A percentile compares a stretch with the other conserved stretches of the same genome.
Conservation (phyloP, 2,329 filamentous ascomycete species). For the Pseudogymnoascus sp. region DNA sequence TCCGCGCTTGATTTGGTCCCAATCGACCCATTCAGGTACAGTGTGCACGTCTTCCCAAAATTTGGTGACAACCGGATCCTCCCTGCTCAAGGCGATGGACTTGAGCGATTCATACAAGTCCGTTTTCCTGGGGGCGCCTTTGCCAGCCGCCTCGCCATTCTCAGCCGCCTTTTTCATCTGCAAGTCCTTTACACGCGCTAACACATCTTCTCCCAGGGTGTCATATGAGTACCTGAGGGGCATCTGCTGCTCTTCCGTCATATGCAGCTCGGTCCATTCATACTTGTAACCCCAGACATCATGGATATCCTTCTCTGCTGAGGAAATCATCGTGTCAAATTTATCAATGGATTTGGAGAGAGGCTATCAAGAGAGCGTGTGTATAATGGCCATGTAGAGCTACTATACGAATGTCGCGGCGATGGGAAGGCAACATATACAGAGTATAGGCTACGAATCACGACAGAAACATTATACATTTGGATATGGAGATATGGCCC, state of each 20-base stretch:
- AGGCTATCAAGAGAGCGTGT: neutral
- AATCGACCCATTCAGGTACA: constrained; percentile 58
- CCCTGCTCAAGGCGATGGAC: neutral
- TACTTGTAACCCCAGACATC: constrained; percentile 53
- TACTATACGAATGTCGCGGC: neutral
- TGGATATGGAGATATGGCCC: neutral
- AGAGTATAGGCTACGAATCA: neutral
- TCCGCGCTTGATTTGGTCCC: constrained; percentile 54
- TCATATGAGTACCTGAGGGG: constrained; percentile 58
- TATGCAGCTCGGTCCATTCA: constrained; percentile 55
- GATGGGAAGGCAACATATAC: neutral
- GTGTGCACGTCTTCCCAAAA: constrained; percentile 52
- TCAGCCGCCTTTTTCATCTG: constrained; percentile 1
- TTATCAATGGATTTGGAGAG: neutral
- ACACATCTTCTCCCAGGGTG: constrained; percentile 49
- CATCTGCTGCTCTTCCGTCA: constrained; percentile 45
- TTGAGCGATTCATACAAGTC: constrained; percentile 18
- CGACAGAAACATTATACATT: neutral
- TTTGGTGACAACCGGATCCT: constrained; percentile 15
- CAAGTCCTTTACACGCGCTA: neutral
- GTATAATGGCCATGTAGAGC: neutral
- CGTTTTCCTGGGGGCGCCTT: constrained; percentile 17
- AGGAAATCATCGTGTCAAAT: neutral
- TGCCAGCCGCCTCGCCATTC: neutral
- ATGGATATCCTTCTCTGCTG: neutral